Evolutionary conservation across 2,329 filamentous ascomycete species (phyloP).

Genomic region (Pseudocercospora crystallina): DNA sequence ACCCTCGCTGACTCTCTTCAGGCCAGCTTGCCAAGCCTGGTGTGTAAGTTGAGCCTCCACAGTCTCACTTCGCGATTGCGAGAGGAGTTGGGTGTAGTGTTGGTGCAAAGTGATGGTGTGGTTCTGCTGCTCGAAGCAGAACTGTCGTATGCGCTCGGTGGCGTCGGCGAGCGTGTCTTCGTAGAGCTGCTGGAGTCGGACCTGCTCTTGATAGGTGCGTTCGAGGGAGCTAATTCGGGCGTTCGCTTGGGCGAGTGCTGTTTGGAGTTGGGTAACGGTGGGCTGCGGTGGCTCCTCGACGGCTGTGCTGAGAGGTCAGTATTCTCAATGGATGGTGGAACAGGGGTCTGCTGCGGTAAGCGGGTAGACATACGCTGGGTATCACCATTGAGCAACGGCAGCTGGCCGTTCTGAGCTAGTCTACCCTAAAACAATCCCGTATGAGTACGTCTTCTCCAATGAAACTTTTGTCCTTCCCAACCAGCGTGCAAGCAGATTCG

Average conservation of each 20-base stretch:
- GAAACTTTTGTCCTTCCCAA: neutral
- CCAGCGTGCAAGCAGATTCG: too few relatives aligned
- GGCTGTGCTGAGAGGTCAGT: slow-evolving; percentile 13
- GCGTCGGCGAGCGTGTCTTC: slow-evolving; percentile 40
- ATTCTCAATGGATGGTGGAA: neutral
- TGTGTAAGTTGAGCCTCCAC: slow-evolving; percentile 50
- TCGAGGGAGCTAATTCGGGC: slow-evolving; percentile 31
- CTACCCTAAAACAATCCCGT: slow-evolving; percentile 16
- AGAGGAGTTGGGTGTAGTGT: slow-evolving; percentile 48
- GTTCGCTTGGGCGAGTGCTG: slow-evolving; percentile 28
- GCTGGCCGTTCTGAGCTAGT: slow-evolving; percentile 23
- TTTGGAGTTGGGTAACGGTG: slow-evolving; percentile 32
- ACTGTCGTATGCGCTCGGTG: slow-evolving; percentile 33
- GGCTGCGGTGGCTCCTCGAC: slow-evolving; percentile 23
- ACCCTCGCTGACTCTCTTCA: slow-evolving; percentile 44
- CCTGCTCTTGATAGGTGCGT: slow-evolving; percentile 26
- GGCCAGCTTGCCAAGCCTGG: slow-evolving; percentile 49
- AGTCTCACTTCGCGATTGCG: slow-evolving; percentile 44
- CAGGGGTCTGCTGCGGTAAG: neutral
- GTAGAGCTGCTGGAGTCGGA: slow-evolving; percentile 37
- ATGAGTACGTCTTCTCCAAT: slow-evolving; percentile 9
- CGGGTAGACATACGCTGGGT: slow-evolving; percentile 22
- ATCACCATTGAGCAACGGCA: slow-evolving; percentile 24
- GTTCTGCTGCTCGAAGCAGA: slow-evolving; percentile 42
- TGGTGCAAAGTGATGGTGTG: slow-evolving; percentile 47